These are phyloP conservation scores for Ganoderma sinense DNA, from an alignment of 1,284 basidiomycete species.

Conservation along the genomic window DNA sequence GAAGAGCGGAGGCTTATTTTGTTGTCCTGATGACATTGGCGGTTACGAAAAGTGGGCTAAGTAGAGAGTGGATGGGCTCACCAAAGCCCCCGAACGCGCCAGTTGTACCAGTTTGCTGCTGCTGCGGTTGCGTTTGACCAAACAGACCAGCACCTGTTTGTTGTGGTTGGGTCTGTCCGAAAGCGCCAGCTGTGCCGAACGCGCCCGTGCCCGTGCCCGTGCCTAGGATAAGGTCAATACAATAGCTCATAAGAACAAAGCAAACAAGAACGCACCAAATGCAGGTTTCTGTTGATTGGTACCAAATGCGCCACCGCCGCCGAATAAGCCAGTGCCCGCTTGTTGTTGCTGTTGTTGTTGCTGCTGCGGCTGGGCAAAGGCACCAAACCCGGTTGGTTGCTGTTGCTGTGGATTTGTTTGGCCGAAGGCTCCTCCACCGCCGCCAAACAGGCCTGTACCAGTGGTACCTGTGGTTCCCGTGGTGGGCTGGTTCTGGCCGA, in stretches of 20 bases:
- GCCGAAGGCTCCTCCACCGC: slow-evolving; percentile 39
- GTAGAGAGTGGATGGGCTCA: slow-evolving; percentile 15
- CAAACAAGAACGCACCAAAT: slow-evolving; percentile 47
- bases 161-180: slow-evolving; percentile 42
- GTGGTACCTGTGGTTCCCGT: slow-evolving; percentile 37
- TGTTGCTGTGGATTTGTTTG: slow-evolving; percentile 30
- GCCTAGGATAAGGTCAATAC: slow-evolving; percentile 20
- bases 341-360: slow-evolving; percentile 28
- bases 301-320: slow-evolving; percentile 27
- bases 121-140: slow-evolving; percentile 48
- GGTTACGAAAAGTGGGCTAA: neutral
- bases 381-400: slow-evolving; percentile 39
- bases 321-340: slow-evolving; percentile 17
- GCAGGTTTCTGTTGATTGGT: slow-evolving; percentile 40
- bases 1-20: slow-evolving; percentile 51
- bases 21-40: slow-evolving; percentile 18
- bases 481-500: slow-evolving; percentile 39
- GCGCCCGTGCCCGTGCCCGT: slow-evolving; percentile 29
- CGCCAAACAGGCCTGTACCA: slow-evolving; percentile 47
- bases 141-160: slow-evolving; percentile 43
- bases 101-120: slow-evolving; percentile 41
- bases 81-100: slow-evolving; percentile 52
- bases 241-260: slow-evolving; percentile 40
- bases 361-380: slow-evolving; percentile 46
- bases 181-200: slow-evolving; percentile 47